Percentiles rank a stretch among this genome's conserved stretches.
Evolutionary conservation across 202 grass and related monocot genomes (phyloP).

Genomic region (Schoenoplectus triqueter): DNA sequence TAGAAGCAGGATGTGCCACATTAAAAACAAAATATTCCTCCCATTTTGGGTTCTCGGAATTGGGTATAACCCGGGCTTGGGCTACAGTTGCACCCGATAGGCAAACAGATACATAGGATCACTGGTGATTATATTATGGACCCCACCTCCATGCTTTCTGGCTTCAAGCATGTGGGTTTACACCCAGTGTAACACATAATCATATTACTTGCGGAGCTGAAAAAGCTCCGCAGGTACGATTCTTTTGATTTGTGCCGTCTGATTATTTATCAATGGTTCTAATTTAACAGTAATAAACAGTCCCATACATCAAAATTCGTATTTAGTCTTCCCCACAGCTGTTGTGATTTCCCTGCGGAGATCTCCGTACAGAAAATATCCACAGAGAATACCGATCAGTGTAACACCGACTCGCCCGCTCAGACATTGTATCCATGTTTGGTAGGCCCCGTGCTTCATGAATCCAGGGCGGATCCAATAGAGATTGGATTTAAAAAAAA

Average conservation of each 20-base stretch:
- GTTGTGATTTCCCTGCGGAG: no score
- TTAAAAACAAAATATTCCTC: constrained; percentile 88
- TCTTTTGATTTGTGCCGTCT: no score
- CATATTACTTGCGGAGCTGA: no score
- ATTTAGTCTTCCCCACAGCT: no score
- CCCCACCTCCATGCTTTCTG: constrained; percentile 41
- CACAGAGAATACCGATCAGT: no score
- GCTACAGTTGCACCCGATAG: constrained; percentile 73
- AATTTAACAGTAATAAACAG: no score
- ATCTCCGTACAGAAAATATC: no score
- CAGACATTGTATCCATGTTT: constrained; percentile 87
- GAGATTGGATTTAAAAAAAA: no score
- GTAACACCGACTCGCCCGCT: constrained; percentile 60
- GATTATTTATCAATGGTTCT: no score
- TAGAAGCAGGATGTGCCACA: constrained; percentile 72
- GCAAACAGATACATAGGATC: constrained; percentile 98
- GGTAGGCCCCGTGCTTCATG: constrained; percentile 84
- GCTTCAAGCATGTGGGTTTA: constrained; percentile 50
- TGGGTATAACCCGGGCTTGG: constrained; percentile 81
- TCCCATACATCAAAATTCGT: no score
- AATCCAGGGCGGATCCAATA: constrained; percentile 41
- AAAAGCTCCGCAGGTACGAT: no score
- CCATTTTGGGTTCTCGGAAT: constrained; percentile 94
- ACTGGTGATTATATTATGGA: constrained; percentile 82
- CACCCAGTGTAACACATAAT: constrained; percentile 60